Evolutionary conservation across 2,329 filamentous ascomycete genomes (phyloP), one percentile per base, ranked within the genome.

Genomic region (Fusarium udum): DNA sequence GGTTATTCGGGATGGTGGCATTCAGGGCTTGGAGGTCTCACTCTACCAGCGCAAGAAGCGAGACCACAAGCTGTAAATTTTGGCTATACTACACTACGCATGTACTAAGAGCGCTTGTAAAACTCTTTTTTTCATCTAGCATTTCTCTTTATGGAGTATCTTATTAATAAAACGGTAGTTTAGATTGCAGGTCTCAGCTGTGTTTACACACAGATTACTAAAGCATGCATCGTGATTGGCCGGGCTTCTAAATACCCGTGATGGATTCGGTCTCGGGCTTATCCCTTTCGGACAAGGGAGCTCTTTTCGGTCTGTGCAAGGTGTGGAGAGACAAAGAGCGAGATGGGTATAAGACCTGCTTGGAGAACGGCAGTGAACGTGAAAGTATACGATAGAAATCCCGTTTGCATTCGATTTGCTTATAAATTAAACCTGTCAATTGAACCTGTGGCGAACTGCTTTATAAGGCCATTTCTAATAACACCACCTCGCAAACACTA

Each of bases 1-100:
- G 56, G 67, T 86, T 43, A 77, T 86, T 78, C 81, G 83, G 56
- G 83, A 86, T 37, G 79, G 84, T 18, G 73, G 82, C 46, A 82
- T 83, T 73, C 74, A 74, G 75, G 78, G 76, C n/a, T 67, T 81
- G n/a, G 80, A 75, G 31, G 74, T 78, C 55, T 56, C 64, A 42
- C 69, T 77, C 4, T 78, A 78, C 72, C 72, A 78, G 32, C 73
- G 72, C 24, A 78, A 77, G 72, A 75, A 70, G 65, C 66, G 76
- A 31, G 56, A 77, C 56, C 61, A 74, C 57, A 75, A 74, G 61
- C 68, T 75, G 58, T 75, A 60, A 20, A 18, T 7, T 24, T 34
- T 20, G 16, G 7, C 16, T 51, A 48, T 31, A 7, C 26, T 22
- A 24, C 31, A 51, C 48, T 34, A 51, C 31, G 31, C 15, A 22